Conservation (phyloP, 305 asterid species). For the Solanum hybrid region DNA sequence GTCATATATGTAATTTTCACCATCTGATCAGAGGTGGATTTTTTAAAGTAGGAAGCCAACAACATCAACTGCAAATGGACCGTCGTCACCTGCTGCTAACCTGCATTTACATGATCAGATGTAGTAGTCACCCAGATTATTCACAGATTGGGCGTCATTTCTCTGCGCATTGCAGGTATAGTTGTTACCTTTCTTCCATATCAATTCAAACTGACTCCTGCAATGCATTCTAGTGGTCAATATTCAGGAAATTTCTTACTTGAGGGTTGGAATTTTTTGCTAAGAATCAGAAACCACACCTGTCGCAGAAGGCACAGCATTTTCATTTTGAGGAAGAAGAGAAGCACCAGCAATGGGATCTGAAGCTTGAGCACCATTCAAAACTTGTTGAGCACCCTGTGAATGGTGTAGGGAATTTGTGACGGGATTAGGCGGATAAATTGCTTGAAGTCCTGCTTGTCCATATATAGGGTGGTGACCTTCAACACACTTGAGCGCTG, state of each 20-base stretch:
- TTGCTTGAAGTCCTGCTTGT: conserved; percentile 18
- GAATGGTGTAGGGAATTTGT: conserved; percentile 1
- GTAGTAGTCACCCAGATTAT: not conserved
- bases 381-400: conserved; percentile 14
- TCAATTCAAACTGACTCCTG: not conserved
- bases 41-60: not conserved
- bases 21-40: not conserved
- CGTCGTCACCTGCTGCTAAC: not conserved
- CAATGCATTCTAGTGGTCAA: not conserved
- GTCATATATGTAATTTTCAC: not conserved
- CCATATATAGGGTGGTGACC: conserved; percentile 19
- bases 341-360: conserved; percentile 1
- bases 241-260: not conserved
- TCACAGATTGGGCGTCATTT: not conserved
- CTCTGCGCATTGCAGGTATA: not conserved
- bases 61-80: not conserved
- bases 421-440: conserved; percentile 17
- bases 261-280: not conserved
- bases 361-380: not conserved
- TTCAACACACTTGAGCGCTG: conserved; percentile 13
- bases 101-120: not conserved
- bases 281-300: not conserved
- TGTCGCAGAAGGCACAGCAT: not conserved
- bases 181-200: not conserved
- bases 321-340: conserved; percentile 7